Evolutionary conservation across 2,329 filamentous ascomycete genomes (phyloP), one percentile per base, ranked within the genome.

Genomic region (Xylaria sp.): DNA sequence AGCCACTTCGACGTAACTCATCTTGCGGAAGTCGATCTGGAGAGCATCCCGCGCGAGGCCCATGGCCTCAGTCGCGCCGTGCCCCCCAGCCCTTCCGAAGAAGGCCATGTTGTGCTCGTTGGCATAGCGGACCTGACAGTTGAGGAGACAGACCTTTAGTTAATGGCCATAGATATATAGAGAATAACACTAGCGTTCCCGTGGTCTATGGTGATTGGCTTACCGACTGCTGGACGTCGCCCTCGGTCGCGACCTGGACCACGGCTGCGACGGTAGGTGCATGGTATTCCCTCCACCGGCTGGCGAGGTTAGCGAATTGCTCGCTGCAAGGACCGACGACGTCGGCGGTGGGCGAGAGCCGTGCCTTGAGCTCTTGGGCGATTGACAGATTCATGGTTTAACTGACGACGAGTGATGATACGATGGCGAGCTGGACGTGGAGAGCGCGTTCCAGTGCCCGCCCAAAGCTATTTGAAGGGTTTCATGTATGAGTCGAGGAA

Each of bases 1-100:
- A 40, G 75, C 61, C 3, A 78, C 49, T 0, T 56, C 50, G 3
- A 73, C 60, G 8, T 45, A 63, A 11, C 75, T 74, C 21, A 78
- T 60, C 15, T 65, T 62, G 38, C 72, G 68, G 3, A 69, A 52
- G 40, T 70, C 65, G 35, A 69, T 67, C 23, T 61, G 60, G 4
- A 70, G 19, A 2, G 63, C 67, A 31, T 56, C 45, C 8, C 58
- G 49, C 1, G 67, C 40, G 14, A 49, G 47, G 1, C 38, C 35
- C 8, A 64, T 21, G 9, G 57, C 56, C 6, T 63, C 65, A 8
- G 40, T 52, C 21, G 62, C 63, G 21, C 61, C 65, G 25, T 69
- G 67, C 21, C 68, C 61, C 9, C 65, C 63, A 33, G 52, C 53
- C 6, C 53, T 69, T 40, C 58, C 68, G 1, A 70, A 55, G 58